Base-by-base conservation (phyloP, 805 yeast species). In the Saccharomycopsis guyanensis region DNA sequence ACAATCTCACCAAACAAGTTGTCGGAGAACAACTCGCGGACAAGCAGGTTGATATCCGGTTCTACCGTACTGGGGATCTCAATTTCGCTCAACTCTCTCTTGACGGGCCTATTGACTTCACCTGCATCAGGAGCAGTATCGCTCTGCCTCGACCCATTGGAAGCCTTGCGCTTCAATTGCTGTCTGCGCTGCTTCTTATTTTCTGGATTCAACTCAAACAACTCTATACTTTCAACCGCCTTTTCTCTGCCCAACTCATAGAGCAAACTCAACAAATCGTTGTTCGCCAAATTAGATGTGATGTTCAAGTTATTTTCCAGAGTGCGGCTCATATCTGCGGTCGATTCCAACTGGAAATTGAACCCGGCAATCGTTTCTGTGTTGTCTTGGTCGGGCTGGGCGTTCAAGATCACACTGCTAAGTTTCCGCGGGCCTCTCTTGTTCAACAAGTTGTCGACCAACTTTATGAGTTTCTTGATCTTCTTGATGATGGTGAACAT, bases 161-260 rank as follows among this genome's bases (percentile, higher is more conserved):
- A 10, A 16, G 13, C n/a, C n/a, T 34, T 34, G 7, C 38, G 38
- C n/a, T 34, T 34, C n/a, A n/a, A n/a, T 12, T 16, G 22, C 38
- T 29, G 38, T n/a, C 31, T 32, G 22, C 46, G 34, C 41, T 42
- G 31, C 24, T 29, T 43, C 36, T 35, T 39, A 4, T 19, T 32
- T 29, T 47, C 49, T 7, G 43, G 36, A 42, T 45, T 47, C 19
- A 50, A 36, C 29, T 44, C 52, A 33, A 50, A 42, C 15, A 38
- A 25, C 7, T 41, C 53, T 44, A 50, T 50, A 32, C 45, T 52
- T 47, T 66, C 70, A n/a, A 66, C 62, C 1, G 69, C 70, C 43
- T 63, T 69, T 52, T 75, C 78, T 42, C 68, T 67, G 7, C 73
- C 80, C 45, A 76, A 66, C 57, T 78, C 80, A 52, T 77, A 74